Evolutionary conservation across 106 monocot species (phyloP), one percentile per base, ranked within the genome.

Genomic region (Platanthera zijinensis): DNA sequence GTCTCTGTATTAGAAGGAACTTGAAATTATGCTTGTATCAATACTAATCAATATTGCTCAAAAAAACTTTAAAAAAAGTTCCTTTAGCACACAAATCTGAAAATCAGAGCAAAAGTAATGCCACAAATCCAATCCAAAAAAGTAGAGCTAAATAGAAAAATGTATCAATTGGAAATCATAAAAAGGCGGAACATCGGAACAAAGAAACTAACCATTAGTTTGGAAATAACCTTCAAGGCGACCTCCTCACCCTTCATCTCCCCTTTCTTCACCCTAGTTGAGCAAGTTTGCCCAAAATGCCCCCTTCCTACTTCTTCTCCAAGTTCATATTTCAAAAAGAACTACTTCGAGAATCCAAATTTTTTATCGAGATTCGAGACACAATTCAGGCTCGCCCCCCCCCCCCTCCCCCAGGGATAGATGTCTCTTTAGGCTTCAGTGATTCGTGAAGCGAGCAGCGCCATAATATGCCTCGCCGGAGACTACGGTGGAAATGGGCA

Each of bases 391-490:
- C 61, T 87, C 94, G 7, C 74, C 50, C 3, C 86, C 90, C 75
- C 90, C 94, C 94, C 5, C 74, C 50, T 1, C 86, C 90, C 75
- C 90, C 94, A 0, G 86, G 90, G 52, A 94, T 94, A 4, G 89
- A 78, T 1, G 82, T 85, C 63, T 75, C 82, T 10, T 87, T 95
- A 5, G 91, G 84, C 82, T 95, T 95, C 22, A 78, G 77, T 1
- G 87, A 87, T 9, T 85, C 90, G 57, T 91, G 91, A 81, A 14
- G 85, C 84, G 25, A 95, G 89, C 21, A 95, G 75, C 5, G 94
- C 87, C 84, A 83, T 91, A 12, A 95, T 91, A 84, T 95, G 94
- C 87, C 84, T 95, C 32, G 94, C 94, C 3, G 94, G 94, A 0
- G 94, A 95, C 11, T 91, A 89, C 7, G 94, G 94, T 14, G 89